These are phyloP conservation scores for Dothistroma septosporum DNA, from an alignment of 2,329 filamentous ascomycete genomes.

Conservation along the genomic window DNA sequence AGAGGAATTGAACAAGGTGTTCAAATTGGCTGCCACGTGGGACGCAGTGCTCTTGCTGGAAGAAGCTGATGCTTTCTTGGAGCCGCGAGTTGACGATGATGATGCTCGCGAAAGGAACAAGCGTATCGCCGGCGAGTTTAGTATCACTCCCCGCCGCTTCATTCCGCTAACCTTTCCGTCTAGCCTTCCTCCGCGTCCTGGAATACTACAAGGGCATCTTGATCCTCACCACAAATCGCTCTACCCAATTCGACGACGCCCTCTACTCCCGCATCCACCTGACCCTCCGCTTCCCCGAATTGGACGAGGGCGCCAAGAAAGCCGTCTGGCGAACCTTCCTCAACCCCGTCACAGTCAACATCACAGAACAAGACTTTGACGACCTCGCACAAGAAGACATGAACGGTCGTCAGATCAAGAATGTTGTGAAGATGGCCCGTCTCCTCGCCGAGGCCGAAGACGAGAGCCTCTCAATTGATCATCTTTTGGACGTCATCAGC, in stretches of 20 bases:
- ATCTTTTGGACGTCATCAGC: conserved; percentile 1
- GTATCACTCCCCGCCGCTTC: neutral
- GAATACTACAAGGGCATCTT: conserved; percentile 38
- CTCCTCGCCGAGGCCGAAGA: neutral
- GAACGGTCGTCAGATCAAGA: conserved; percentile 1
- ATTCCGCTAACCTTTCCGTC: conserved; percentile 6
- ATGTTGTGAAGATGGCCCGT: neutral
- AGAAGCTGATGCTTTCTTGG: conserved; percentile 47
- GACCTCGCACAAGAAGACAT: neutral
- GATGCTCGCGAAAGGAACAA: conserved; percentile 41
- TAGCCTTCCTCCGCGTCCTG: conserved; percentile 37
- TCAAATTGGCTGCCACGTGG: conserved; percentile 49
- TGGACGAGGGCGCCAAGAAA: conserved; percentile 29
- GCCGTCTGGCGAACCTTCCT: conserved; percentile 76
- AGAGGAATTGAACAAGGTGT: conserved; percentile 41
- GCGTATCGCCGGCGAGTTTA: conserved; percentile 22
- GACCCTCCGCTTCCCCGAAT: conserved; percentile 19
- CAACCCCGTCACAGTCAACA: neutral
- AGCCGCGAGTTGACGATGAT: conserved; percentile 39
- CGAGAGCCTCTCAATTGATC: neutral
- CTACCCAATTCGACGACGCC: conserved; percentile 36
- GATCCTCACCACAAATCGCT: conserved; percentile 39
- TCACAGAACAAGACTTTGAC: neutral
- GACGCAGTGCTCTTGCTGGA: conserved; percentile 51
- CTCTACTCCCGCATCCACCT: conserved; percentile 36